These are phyloP conservation scores for Botryosphaeria dothidea DNA, from an alignment of 2,329 filamentous ascomycete genomes.

Conservation along the genomic window DNA sequence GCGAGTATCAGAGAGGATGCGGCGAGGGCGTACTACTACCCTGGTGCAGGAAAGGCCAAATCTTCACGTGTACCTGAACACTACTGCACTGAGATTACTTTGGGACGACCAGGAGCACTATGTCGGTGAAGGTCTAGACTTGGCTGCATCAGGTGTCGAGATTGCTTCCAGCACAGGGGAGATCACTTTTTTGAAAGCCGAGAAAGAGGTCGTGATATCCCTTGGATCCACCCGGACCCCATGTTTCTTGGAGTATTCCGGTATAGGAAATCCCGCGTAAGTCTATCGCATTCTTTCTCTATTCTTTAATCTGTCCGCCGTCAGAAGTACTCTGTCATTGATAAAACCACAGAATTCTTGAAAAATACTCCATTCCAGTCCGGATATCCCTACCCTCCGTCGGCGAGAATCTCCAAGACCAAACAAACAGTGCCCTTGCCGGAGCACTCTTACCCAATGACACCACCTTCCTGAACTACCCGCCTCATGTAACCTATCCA, in stretches of 20 bases:
- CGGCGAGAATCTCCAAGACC: slow-evolving; percentile 38
- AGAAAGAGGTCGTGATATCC: slow-evolving; percentile 29
- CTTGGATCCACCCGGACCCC: slow-evolving; percentile 23
- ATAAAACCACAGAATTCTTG: slow-evolving; percentile 25
- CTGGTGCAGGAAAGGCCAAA: slow-evolving; percentile 40
- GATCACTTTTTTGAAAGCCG: slow-evolving; percentile 29
- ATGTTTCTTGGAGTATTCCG: slow-evolving; percentile 23
- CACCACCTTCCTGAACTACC: slow-evolving; percentile 39
- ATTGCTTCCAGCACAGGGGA: slow-evolving; percentile 16
- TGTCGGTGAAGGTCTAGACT: not conserved
- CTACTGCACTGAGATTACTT: slow-evolving; percentile 42
- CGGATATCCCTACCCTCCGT: slow-evolving; percentile 29
- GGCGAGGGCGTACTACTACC: slow-evolving; percentile 48
- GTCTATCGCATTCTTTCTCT: too few relatives aligned
- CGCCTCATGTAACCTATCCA: slow-evolving; percentile 39
- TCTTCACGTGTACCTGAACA: slow-evolving; percentile 47
- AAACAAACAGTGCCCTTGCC: slow-evolving; percentile 28
- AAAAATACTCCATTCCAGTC: slow-evolving; percentile 22
- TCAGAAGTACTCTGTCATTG: too few relatives aligned
- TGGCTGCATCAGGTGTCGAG: slow-evolving; percentile 29
- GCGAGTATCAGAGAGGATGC: slow-evolving; percentile 42
- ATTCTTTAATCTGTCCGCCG: too few relatives aligned
- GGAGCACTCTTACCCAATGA: slow-evolving; percentile 25
- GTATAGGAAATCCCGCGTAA: slow-evolving; percentile 23
- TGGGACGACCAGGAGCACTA: slow-evolving; percentile 29